Base-by-base conservation (phyloP, 2,329 filamentous ascomycete species). In the Penicillium concentricum region DNA sequence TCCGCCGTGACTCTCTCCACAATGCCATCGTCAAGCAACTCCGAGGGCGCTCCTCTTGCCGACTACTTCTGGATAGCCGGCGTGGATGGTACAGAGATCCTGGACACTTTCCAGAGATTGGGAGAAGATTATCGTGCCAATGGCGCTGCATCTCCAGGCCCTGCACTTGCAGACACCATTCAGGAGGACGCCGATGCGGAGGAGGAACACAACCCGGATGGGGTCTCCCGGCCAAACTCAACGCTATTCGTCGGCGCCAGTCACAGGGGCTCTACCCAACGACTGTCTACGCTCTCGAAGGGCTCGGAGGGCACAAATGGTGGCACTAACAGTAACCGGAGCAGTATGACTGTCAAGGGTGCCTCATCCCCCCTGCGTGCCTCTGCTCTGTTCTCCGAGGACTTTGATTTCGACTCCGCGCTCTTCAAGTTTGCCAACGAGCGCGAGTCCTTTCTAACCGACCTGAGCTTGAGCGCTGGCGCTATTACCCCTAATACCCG, bases 401-500 rank as follows among this genome's bases (percentile, higher is more conserved):
- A 96, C 70, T 91, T 90, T 69, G 94, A 97, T 74, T 99, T 99
- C 69, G 94, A 97, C 72, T 87, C 90, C 69, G 93, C 94, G 26
- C 81, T 99, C 64, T 79, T 92, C 68, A 97, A 97, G 77, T 99
- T 99, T 73, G 92, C 94, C 44, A 89, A 88, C n/a, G 93, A 97
- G 78, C 84, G 94, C 62, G 94, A 99, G 68, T 89, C 88, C 58
- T 99, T 99, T 68, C 80, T 97, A 51, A 91, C 96, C 62, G 94
- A 99, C 72, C 83, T 97, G 52, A 91, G 88, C 64, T 92, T 97
- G 72, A 91, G 85, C 63, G 91, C 92, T 22, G 92, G 92, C 38
- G 89, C 90, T 39, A 89, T 91, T 62, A 82, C 89, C 24, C 84
- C 89, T 64, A 78, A 75, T 67, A 57, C 84, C 56, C 80, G 87